Evolutionary conservation across 2,329 filamentous ascomycete species (phyloP).

Genomic region (Ophiocordyceps robertsii): DNA sequence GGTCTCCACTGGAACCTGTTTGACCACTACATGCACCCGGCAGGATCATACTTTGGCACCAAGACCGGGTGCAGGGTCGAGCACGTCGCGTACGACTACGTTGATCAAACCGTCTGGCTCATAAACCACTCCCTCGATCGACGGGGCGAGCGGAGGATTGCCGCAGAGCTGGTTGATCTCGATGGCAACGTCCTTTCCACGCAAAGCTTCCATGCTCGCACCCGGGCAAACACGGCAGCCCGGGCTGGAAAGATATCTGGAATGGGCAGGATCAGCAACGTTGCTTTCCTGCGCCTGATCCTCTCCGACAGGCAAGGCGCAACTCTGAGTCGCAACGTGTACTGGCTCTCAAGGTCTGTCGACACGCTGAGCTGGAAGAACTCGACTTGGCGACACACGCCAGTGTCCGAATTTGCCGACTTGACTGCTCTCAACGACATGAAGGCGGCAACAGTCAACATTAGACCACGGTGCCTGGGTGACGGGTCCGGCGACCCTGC

Average conservation of each 20-base stretch:
- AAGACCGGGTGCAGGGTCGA: conserved; percentile 37
- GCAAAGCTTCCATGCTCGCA: conserved; percentile 16
- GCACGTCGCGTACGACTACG: conserved; percentile 42
- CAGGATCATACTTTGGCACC: conserved; percentile 44
- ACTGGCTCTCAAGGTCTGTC: conserved; percentile 36
- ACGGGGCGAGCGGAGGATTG: conserved; percentile 25
- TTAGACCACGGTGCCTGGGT: background rate
- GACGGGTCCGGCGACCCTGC: background rate
- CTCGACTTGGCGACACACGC: conserved; percentile 46
- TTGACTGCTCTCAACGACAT: conserved; percentile 30
- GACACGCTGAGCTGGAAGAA: conserved; percentile 42
- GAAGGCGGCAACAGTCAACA: conserved; percentile 11
- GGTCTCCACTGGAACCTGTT: conserved; percentile 52
- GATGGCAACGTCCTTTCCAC: conserved; percentile 28
- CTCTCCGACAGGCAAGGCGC: conserved; percentile 20
- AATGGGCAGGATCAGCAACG: conserved; percentile 20
- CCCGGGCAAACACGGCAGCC: conserved; percentile 30
- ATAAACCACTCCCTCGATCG: conserved; percentile 37
- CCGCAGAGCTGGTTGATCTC: conserved; percentile 34
- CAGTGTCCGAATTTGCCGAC: conserved; percentile 35
- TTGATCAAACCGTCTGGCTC: conserved; percentile 29
- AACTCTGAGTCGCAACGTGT: conserved; percentile 42
- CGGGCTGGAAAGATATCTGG: conserved; percentile 9
- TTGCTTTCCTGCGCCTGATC: conserved; percentile 36
- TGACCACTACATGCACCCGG: conserved; percentile 46